A percentile compares a stretch with the other conserved stretches of the same genome.
Conservation (phyloP, 768 basidiomycete genomes). For the Boletus coccyginus region DNA sequence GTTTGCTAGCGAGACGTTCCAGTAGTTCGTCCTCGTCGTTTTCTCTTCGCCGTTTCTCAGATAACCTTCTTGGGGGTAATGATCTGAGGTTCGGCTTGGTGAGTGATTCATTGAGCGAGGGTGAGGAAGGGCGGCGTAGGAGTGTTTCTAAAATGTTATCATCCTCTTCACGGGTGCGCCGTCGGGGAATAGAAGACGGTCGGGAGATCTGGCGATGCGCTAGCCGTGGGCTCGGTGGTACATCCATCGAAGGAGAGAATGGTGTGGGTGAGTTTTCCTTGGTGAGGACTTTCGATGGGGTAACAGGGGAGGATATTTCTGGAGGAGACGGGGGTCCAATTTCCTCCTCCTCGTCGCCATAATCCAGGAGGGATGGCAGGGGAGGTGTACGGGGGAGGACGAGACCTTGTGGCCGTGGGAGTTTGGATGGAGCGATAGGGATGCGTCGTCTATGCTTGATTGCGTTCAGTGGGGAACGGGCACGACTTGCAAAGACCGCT, state of each 20-base stretch:
- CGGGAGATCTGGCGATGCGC: constrained; percentile 37
- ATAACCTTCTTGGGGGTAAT: constrained; percentile 48
- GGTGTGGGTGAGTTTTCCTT: constrained; percentile 23
- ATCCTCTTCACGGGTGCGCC: constrained; percentile 48
- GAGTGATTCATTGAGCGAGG: constrained; percentile 30
- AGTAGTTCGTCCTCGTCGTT: constrained; percentile 69
- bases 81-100: constrained; percentile 31
- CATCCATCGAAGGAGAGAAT: constrained; percentile 33
- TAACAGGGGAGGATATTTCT: constrained; percentile 7
- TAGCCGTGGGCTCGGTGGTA: constrained; percentile 38
- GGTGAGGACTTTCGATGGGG: constrained; percentile 11
- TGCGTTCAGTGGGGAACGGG: constrained; percentile 33
- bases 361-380: constrained; percentile 67
- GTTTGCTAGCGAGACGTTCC: constrained; percentile 55
- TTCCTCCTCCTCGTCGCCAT: constrained; percentile 64
- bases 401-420: constrained; percentile 42
- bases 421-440: constrained; percentile 44
- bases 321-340: constrained; percentile 17
- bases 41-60: constrained; percentile 69
- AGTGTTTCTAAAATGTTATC: constrained; percentile 55
- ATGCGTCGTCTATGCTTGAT: constrained; percentile 61
- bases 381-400: constrained; percentile 48
- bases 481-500: constrained; percentile 23
- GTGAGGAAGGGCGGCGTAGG: constrained; percentile 39
- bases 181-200: constrained; percentile 45